phyloP scores from a whole-genome alignment of 1,284 basidiomycete genomes.

The Marasmius tenuissimus region DNA sequence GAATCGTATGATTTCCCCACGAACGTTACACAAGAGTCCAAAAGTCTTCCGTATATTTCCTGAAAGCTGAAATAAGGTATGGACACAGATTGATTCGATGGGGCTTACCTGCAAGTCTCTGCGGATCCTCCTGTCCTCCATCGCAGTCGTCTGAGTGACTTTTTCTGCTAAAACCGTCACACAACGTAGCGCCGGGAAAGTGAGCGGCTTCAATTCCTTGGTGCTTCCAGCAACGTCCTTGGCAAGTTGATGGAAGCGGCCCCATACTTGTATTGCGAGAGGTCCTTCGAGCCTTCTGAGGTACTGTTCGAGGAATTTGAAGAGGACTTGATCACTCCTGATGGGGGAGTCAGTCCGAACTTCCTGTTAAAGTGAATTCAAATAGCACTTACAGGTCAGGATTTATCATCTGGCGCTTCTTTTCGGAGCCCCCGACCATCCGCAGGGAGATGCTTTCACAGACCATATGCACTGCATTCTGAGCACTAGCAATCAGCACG shows the following conservation, averaged over 20 bases:
- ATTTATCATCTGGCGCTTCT: constrained; percentile 59
- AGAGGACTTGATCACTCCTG: constrained; percentile 69
- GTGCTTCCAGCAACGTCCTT: constrained; percentile 74
- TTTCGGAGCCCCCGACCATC: constrained; percentile 52
- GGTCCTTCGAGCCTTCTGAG: constrained; percentile 85
- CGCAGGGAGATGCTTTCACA: constrained; percentile 79
- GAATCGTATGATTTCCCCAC: constrained; percentile 77
- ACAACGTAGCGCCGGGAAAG: constrained; percentile 77
- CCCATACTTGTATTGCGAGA: constrained; percentile 91
- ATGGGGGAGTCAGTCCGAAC: constrained; percentile 2
- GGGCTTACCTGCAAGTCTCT: constrained; percentile 81
- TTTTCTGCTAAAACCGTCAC: constrained; percentile 82
- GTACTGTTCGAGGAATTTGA: constrained; percentile 89
- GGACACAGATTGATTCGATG: not conserved
- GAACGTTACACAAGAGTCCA: constrained; percentile 79
- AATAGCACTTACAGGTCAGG: constrained; percentile 58
- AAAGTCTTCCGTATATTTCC: constrained; percentile 85
- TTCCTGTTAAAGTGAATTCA: not conserved
- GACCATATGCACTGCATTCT: constrained; percentile 86
- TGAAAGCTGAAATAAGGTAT: constrained; percentile 24
- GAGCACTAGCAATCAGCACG: constrained; percentile 81
- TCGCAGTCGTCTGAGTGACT: constrained; percentile 82
- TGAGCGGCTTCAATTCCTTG: constrained; percentile 65
- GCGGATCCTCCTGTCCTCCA: constrained; percentile 88
- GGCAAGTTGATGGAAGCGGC: constrained; percentile 73